Evolutionary conservation across 441 rosid species (phyloP), one percentile per base, ranked within the genome.

Genomic region (Eruca vesicaria): DNA sequence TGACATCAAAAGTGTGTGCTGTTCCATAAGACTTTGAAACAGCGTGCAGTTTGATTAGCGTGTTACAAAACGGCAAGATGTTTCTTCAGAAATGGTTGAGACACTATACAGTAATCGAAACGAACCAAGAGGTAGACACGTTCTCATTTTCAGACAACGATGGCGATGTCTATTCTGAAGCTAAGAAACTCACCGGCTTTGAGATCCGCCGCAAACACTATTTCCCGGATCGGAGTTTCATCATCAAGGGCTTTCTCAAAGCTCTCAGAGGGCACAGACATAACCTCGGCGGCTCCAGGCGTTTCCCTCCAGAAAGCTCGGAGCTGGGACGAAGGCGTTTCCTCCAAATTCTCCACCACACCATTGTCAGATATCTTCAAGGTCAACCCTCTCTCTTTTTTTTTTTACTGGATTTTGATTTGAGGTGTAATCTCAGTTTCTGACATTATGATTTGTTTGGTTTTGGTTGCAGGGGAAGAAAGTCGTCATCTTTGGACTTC

Each of bases 241-340:
- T 83, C 80, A 69, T n/a, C n/a, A n/a, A 87, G 87, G 68, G 78
- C 82, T 14, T 92, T 82, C 80, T 89, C 93, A 9, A 86, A 90
- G 80, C 68, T 90, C 2, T 79, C 96, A 0, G 90, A 82, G 2
- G 99, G 96, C 14, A 70, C 79, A 1, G 97, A 90, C 75, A 64
- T 90, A 56, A 85, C 90, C 62, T 83, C 88, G 21, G 92, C 88
- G 10, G 96, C 94, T n/a, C 85, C 91, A 0, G 83, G 74, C 66
- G 92, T 90, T 21, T 82, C 90, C 53, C 99, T 92, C 84, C 99
- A 94, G 88, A 90, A 86, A 83, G 90, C 97, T 72, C 86, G 97
- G 14, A 78, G 72, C 80, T 89, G n/a, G n/a, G n/a, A n/a, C n/a
- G n/a, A n/a, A n/a, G n/a, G n/a, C n/a, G n/a, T n/a, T n/a, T n/a